phyloP scores from a whole-genome alignment of 495 filamentous ascomycete species.

The Talaromyces borbonicus region DNA sequence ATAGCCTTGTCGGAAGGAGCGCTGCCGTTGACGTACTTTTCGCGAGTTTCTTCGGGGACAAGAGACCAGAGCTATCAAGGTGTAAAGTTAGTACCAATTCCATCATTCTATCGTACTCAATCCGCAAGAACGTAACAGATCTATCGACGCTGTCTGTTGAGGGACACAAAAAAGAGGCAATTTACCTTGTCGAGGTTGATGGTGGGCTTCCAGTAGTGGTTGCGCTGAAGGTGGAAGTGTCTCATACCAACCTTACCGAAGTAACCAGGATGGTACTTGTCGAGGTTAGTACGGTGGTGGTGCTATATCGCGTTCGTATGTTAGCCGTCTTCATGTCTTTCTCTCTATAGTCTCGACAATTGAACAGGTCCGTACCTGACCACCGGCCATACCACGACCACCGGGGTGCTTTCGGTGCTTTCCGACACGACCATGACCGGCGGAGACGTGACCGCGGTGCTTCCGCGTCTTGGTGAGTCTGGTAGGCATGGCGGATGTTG shows the following conservation, averaged over 20 bases:
- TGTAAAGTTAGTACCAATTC: too few relatives aligned
- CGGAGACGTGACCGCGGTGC: constrained; percentile 81
- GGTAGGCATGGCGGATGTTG: constrained; percentile 9
- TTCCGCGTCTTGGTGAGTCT: constrained; percentile 11
- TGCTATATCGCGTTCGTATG: constrained; percentile 44
- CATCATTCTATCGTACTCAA: too few relatives aligned
- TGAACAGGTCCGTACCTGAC: constrained; percentile 27
- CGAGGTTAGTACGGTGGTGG: constrained; percentile 89
- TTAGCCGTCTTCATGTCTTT: not conserved
- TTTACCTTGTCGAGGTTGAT: constrained; percentile 87
- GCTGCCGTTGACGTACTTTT: constrained; percentile 64
- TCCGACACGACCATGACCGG: constrained; percentile 85
- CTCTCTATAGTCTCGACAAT: not conserved
- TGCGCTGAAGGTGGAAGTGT: constrained; percentile 82
- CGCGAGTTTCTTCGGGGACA: constrained; percentile 70
- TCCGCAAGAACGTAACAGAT: too few relatives aligned
- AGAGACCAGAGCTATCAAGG: constrained; percentile 69
- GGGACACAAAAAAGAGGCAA: too few relatives aligned
- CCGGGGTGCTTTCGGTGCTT: constrained; percentile 91
- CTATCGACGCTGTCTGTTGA: too few relatives aligned
- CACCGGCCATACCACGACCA: constrained; percentile 95
- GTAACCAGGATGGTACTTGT: constrained; percentile 94
- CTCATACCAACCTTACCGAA: constrained; percentile 98
- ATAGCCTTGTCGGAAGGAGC: constrained; percentile 67
- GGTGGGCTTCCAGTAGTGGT: constrained; percentile 86